phyloP scores from a whole-genome alignment of 352 stramenopile genomes.

The Phytophthora pisi region DNA sequence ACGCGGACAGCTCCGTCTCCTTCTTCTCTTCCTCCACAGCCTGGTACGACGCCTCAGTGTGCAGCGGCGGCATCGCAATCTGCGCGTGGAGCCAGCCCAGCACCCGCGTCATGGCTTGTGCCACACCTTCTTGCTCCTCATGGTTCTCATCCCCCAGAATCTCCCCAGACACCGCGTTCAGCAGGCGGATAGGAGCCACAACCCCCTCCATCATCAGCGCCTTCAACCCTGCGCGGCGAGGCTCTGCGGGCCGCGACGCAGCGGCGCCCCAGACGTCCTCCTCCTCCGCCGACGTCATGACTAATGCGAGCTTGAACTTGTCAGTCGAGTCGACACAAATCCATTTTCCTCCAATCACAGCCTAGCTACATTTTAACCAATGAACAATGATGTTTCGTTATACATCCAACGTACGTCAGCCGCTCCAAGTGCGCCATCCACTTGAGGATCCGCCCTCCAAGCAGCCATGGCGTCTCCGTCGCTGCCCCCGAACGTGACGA shows the following conservation, averaged over 20 bases:
- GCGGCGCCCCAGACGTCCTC: not conserved
- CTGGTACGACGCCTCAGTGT: not conserved
- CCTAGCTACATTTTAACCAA: slow-evolving; percentile 10
- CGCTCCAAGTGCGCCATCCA: not conserved
- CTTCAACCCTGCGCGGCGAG: slow-evolving; percentile 4
- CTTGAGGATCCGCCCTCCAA: not conserved
- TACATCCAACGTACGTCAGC: not conserved
- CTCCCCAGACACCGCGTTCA: slow-evolving; percentile 9
- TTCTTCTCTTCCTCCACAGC: slow-evolving; percentile 8
- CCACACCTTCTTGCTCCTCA: slow-evolving; percentile 11
- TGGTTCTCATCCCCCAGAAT: slow-evolving; percentile 12
- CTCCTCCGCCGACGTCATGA: not conserved
- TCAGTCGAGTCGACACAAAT: slow-evolving; percentile 15
- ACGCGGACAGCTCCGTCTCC: not conserved
- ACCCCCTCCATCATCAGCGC: slow-evolving; percentile 19
- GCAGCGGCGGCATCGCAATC: slow-evolving; percentile 9
- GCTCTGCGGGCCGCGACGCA: not conserved
- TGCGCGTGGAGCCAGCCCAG: slow-evolving; percentile 26
- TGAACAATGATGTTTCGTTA: not conserved
- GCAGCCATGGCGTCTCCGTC: not conserved
- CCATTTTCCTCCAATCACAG: not conserved
- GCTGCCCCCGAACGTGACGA: slow-evolving; percentile 17
- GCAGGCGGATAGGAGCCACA: slow-evolving; percentile 10
- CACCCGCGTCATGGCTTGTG: slow-evolving; percentile 11
- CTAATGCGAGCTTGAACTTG: slow-evolving; percentile 20